Base-by-base conservation (phyloP, 2,329 filamentous ascomycete species). In the Tolypocladium nubicola region DNA sequence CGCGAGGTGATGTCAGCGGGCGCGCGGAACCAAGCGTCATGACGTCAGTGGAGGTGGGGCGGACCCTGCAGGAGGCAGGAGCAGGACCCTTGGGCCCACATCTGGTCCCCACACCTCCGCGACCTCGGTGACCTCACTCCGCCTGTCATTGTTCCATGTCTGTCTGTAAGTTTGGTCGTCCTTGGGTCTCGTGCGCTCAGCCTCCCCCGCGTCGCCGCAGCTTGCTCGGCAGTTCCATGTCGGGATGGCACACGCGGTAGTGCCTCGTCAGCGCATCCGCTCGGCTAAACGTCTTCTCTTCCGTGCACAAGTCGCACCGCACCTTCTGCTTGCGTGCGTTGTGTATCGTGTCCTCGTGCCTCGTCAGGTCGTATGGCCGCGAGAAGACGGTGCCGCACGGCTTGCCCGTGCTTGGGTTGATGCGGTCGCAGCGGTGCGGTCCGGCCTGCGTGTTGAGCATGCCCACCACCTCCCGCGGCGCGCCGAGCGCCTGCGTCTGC, bases 341-440 rank as follows among this genome's bases (percentile, higher is more conserved):
- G 80, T 97, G 94, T 62, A 97, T 97, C 0, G 94, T 97, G 63
- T 97, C 93, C 71, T 99, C 94, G 69, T 99, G 94, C 26, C 94
- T 82, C 0, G 94, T 99, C 55, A 99, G 80, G 72, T 99, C 94
- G 77, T 99, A 99, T 1, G 94, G 94, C 23, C 94, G 81, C 1
- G 93, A 97, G 73, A 99, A 97, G 56, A 96, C 80, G 0, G 91
- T 95, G 70, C 90, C 93, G 80, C 94, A 97, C 0, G 91, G 88
- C 75, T 97, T 97, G 61, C 90, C 90, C 0, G 94, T 97, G 62
- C 89, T 93, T 1, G 93, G 93, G 72, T 97, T 97, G 74, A 93
- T 90, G 63, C 92, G 85, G 67, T 92, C 89, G 72, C 94, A 99
- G 65, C 87, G 87, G 76, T 97, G 94, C 38, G 94, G 94, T 0